A percentile compares a stretch with the other conserved stretches of the same genome.
Conservation (phyloP, 176 grass and related monocot genomes). For the Zoysia pacifica region DNA sequence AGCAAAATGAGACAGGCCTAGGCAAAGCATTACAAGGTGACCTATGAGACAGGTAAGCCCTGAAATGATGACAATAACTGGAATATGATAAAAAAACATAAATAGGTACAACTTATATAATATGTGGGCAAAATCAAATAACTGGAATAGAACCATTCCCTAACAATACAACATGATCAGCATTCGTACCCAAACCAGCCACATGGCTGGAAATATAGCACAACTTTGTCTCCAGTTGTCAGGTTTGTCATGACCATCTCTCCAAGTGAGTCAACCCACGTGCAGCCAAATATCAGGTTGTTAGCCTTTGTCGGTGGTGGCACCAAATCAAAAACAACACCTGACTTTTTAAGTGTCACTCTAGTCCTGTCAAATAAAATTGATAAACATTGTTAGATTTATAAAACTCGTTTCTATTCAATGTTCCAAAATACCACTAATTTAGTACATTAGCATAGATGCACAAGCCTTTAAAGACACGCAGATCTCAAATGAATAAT, state of each 20-base stretch:
- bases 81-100: neutral
- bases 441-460: neutral
- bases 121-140: slow-evolving; percentile 8
- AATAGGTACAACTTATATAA: neutral
- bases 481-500: slow-evolving; percentile 20
- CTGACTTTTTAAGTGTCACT: slow-evolving; percentile 82
- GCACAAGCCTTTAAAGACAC: neutral
- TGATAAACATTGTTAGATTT: slow-evolving; percentile 11
- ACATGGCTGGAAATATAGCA: slow-evolving; percentile 88
- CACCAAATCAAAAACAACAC: slow-evolving; percentile 77
- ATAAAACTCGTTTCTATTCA: neutral
- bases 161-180: slow-evolving; percentile 1
- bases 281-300: slow-evolving; percentile 97
- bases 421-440: neutral
- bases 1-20: neutral
- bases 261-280: slow-evolving; percentile 80
- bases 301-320: slow-evolving; percentile 82
- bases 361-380: slow-evolving; percentile 66
- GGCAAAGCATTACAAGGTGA: slow-evolving; percentile 21
- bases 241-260: slow-evolving; percentile 88
- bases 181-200: slow-evolving; percentile 91
- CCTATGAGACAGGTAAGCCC: neutral
- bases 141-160: neutral
- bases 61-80: neutral
- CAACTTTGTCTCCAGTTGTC: slow-evolving; percentile 90